Base-by-base conservation (phyloP, 169 alveolate species). In the Plasmodium cynomolgi region DNA sequence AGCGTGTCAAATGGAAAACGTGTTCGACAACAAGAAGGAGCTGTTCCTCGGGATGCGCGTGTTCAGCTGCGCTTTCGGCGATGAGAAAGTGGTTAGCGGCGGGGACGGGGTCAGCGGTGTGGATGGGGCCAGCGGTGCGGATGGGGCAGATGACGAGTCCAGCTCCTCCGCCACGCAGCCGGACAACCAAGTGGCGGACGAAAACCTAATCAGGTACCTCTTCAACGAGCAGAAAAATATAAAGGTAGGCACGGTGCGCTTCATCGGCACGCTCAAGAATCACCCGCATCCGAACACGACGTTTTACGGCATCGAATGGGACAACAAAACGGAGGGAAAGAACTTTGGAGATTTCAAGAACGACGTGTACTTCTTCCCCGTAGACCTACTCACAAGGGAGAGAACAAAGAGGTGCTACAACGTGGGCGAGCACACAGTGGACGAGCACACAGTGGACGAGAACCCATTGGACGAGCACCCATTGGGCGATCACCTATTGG, bases 271-370 rank as follows among this genome's bases (percentile, higher is more conserved):
- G 33, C 74, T 90, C 31, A 90, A 90, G 73, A 90, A 90, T 90
- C 91, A 90, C 23, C 94, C 81, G 33, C 54, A 31, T 20, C 20
- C 31, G 23, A 29, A 80, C 37, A 26, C 39, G 50, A 90, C 83
- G 23, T 90, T 58, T 80, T 90, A 80, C 29, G 94, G 94, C 1
- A 68, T 90, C 33, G 94, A 90, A 79, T 90, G 94, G 94, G 90
- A 79, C 47, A 90, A 90, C 20, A 72, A 73, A 39, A 33, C 1
- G 17, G 79, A 62, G 33, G 94, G 94, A 11, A 90, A 90, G 72
- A 79, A 90, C 50, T 11, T 17, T 23, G 94, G 94, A n/a, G 73
- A 81, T 26, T 90, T 34, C 50, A 71, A 54, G 2, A 80, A 62
- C 26, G 83, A 90, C 3, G 31, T 79, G 58, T 90, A 90, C 74